These are phyloP conservation scores for Euclidium syriacum DNA, from an alignment of 345 rosid genomes.

Conservation along the genomic window DNA sequence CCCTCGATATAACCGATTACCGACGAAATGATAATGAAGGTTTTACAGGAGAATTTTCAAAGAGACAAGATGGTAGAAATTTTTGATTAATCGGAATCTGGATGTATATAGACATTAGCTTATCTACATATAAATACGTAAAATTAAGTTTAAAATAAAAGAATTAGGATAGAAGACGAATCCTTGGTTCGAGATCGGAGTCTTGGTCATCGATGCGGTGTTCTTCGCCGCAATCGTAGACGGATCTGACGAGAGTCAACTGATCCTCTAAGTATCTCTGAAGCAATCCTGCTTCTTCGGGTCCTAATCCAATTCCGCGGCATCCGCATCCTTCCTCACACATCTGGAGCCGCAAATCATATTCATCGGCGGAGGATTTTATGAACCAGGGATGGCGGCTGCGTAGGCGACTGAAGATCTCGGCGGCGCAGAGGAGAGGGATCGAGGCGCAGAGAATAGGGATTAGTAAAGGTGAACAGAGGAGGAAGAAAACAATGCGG, in stretches of 20 bases:
- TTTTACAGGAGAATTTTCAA: too few species aligned
- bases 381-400: constrained; percentile 24
- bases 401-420: constrained; percentile 40
- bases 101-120: too few species aligned
- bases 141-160: not conserved
- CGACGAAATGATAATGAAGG: not conserved
- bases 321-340: constrained; percentile 52
- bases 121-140: too few species aligned
- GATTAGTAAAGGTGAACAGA: constrained; percentile 58
- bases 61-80: not conserved
- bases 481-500: constrained; percentile 40
- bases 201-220: constrained; percentile 10
- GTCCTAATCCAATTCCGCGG: constrained; percentile 25
- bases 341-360: constrained; percentile 34
- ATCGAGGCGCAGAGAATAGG: constrained; percentile 51
- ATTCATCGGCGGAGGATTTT: constrained; percentile 20
- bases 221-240: constrained; percentile 51
- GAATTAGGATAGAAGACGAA: constrained; percentile 40
- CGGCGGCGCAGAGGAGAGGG: constrained; percentile 50
- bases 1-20: not conserved
- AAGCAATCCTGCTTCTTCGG: constrained; percentile 42
- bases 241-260: constrained; percentile 48
- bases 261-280: constrained; percentile 72
- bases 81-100: not conserved
- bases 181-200: constrained; percentile 16